Conservation (phyloP, 2,329 filamentous ascomycete genomes). For the Beauveria pseudobassiana region DNA sequence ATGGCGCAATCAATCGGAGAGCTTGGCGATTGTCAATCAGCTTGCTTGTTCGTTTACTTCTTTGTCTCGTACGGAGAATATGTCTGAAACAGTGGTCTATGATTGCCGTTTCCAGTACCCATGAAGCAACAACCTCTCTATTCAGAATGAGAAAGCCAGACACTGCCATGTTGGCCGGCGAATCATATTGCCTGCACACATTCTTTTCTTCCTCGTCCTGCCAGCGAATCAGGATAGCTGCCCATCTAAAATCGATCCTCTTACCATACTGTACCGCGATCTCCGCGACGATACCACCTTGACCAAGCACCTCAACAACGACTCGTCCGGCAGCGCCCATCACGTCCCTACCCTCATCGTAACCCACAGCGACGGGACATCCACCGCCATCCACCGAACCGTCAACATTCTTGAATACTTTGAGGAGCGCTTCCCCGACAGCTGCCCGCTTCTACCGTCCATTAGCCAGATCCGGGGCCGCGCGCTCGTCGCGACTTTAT, state of each 20-base stretch:
- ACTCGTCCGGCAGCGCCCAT: background rate
- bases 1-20: too few relatives aligned
- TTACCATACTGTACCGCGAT: background rate
- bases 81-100: too few relatives aligned
- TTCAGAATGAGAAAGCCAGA: too few relatives aligned
- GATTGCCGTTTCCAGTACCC: too few relatives aligned
- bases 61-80: too few relatives aligned
- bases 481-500: conserved; percentile 3
- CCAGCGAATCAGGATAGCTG: conserved; percentile 8
- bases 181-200: background rate
- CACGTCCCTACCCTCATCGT: conserved; percentile 6
- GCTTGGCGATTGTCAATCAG: too few relatives aligned
- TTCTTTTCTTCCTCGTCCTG: conserved; percentile 8
- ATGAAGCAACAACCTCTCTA: too few relatives aligned
- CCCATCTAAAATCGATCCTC: conserved; percentile 8
- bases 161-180: background rate
- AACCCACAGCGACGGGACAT: background rate
- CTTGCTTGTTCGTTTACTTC: too few relatives aligned
- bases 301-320: background rate
- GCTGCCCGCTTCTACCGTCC: background rate
- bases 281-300: background rate
- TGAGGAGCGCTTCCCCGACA: conserved; percentile 6
- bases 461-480: background rate
- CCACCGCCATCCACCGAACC: background rate
- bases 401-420: conserved; percentile 7